Percentiles rank a stretch among this genome's conserved stretches.
Evolutionary conservation across 1,139 yeast species (phyloP).

Genomic region (Saccharomycopsis crataegensis): DNA sequence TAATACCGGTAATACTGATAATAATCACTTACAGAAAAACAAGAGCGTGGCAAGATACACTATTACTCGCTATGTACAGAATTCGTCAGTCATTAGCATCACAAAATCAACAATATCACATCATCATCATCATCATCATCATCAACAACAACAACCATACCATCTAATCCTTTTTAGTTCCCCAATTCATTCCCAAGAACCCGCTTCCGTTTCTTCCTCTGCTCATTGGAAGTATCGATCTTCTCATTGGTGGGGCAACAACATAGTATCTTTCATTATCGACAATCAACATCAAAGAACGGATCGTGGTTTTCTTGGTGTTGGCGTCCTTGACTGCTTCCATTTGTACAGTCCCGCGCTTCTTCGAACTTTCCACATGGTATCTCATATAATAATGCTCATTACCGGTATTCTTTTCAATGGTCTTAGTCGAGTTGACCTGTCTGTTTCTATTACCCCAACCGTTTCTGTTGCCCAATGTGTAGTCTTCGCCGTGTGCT

Average conservation of each 20-base stretch:
- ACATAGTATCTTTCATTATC: slow-evolving; percentile 63
- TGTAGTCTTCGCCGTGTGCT: slow-evolving; percentile 69
- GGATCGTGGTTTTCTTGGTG: slow-evolving; percentile 63
- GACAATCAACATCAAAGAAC: slow-evolving; percentile 70
- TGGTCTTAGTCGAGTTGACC: slow-evolving; percentile 46
- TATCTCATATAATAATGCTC: slow-evolving; percentile 81
- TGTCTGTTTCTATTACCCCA: slow-evolving; percentile 85
- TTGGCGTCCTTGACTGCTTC: slow-evolving; percentile 63
- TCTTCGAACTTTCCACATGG: slow-evolving; percentile 64
- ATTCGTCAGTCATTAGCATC: neutral
- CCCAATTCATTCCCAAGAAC: slow-evolving; percentile 81
- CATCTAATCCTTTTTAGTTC: slow-evolving; percentile 31
- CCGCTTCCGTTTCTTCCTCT: slow-evolving; percentile 31
- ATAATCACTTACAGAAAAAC: no score
- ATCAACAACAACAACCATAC: neutral
- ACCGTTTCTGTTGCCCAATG: slow-evolving; percentile 35
- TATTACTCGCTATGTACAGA: no score
- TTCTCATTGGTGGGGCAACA: slow-evolving; percentile 48
- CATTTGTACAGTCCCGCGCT: slow-evolving; percentile 61
- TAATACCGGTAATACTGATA: no score
- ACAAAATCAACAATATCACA: neutral
- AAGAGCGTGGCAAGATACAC: no score
- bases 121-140: no score
- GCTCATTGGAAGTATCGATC: slow-evolving; percentile 29
- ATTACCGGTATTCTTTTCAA: slow-evolving; percentile 53